Evolutionary conservation across 352 stramenopile genomes (phyloP).

Genomic region (Globisporangium alternatum): DNA sequence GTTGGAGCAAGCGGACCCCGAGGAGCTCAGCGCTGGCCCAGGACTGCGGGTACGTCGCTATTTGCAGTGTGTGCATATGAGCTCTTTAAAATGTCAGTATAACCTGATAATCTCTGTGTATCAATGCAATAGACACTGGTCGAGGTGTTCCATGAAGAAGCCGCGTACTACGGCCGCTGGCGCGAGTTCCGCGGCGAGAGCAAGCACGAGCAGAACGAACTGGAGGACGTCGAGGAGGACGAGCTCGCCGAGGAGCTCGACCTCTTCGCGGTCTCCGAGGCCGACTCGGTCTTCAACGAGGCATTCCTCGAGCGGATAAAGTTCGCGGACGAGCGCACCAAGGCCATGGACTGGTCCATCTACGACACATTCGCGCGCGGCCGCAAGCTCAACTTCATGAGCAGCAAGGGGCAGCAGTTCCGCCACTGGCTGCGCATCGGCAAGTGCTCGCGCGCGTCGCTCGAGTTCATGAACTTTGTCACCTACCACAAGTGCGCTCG

Average conservation of each 20-base stretch:
- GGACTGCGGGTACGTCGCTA: constrained; percentile 42
- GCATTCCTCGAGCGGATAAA: constrained; percentile 78
- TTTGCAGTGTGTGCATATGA: neutral
- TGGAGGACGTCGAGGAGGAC: constrained; percentile 81
- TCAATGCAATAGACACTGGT: constrained; percentile 49
- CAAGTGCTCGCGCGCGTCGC: constrained; percentile 63
- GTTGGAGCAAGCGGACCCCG: constrained; percentile 37
- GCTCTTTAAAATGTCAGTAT: neutral
- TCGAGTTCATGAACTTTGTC: constrained; percentile 87
- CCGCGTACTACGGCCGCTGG: constrained; percentile 83
- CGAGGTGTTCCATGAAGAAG: constrained; percentile 74
- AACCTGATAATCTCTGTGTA: neutral
- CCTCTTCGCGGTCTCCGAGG: constrained; percentile 76
- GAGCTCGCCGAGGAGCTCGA: constrained; percentile 83
- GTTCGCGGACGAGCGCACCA: constrained; percentile 81
- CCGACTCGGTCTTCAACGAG: constrained; percentile 73
- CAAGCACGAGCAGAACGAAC: constrained; percentile 73
- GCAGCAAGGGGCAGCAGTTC: constrained; percentile 60
- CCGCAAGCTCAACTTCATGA: constrained; percentile 85
- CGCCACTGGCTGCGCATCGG: constrained; percentile 66
- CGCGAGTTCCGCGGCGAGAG: constrained; percentile 77
- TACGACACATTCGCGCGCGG: constrained; percentile 80
- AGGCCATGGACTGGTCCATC: constrained; percentile 78
- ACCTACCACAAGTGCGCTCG: constrained; percentile 74
- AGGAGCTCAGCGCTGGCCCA: constrained; percentile 36